A percentile compares a stretch with the other conserved stretches of the same genome.
Evolutionary conservation across 208 protist genomes (phyloP).

Genomic region (Leptomonas seymouri): DNA sequence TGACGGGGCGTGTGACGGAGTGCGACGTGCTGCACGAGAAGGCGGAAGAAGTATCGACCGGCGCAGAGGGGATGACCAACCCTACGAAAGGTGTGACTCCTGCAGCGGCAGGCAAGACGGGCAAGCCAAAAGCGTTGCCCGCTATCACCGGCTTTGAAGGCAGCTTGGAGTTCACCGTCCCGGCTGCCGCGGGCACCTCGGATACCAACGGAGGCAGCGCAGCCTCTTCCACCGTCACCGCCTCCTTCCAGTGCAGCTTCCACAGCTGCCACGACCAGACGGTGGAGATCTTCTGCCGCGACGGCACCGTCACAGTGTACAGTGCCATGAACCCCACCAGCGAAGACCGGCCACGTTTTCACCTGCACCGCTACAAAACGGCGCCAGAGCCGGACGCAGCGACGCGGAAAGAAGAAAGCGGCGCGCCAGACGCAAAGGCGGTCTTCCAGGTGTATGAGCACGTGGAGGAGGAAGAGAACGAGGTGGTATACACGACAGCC

Average conservation of each 20-base stretch:
- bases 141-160: slow-evolving; percentile 69
- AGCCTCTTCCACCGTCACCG: slow-evolving; percentile 33
- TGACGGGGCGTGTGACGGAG: slow-evolving; percentile 52
- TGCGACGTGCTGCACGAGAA: slow-evolving; percentile 29
- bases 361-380: slow-evolving; percentile 17
- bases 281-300: slow-evolving; percentile 48
- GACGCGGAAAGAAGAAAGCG: slow-evolving; percentile 22
- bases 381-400: slow-evolving; percentile 19
- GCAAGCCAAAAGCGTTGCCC: slow-evolving; percentile 13
- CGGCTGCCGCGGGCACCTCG: background rate
- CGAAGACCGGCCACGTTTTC: slow-evolving; percentile 41
- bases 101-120: background rate
- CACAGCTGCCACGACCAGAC: slow-evolving; percentile 56
- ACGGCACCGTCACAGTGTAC: slow-evolving; percentile 57
- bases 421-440: slow-evolving; percentile 10
- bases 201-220: background rate
- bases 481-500: slow-evolving; percentile 33
- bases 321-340: slow-evolving; percentile 67
- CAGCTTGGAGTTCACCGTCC: slow-evolving; percentile 49
- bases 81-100: too few species aligned
- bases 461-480: slow-evolving; percentile 26
- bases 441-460: slow-evolving; percentile 29
- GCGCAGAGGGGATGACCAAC: background rate
- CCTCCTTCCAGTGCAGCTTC: slow-evolving; percentile 69
- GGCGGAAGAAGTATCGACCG: background rate